Evolutionary conservation across 2,329 filamentous ascomycete species (phyloP), one percentile per base, ranked within the genome.

Genomic region (Neofusicoccum parvum): DNA sequence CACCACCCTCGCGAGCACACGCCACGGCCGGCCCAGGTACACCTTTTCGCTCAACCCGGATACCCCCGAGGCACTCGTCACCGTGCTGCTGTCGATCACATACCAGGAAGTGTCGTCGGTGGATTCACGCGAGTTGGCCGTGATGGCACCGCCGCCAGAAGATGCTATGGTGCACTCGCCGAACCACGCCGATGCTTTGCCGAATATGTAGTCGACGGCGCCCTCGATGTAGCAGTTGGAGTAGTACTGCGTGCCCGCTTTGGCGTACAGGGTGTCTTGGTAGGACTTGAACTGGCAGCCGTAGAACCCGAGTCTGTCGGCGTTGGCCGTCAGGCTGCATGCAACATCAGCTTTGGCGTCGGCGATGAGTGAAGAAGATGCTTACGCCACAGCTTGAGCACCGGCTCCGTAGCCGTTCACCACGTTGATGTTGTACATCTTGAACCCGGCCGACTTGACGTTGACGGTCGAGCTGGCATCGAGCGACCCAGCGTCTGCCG

Each of bases 391-490:
- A 9, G 60, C 60, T 34, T 63, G 60, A 10, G 36, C 67, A 9
- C 68, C 71, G 48, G 69, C 68, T n/a, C 71, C 70, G 27, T 70
- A 72, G 1, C 10, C 53, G 20, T 85, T 85, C 54, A 79, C 80
- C 3, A 87, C 77, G 72, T 88, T 86, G 72, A 90, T 79, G 68
- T 90, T 90, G 78, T 90, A 90, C 17, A 89, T 76, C 69, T 83
- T 85, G 66, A 89, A 81, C 69, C 85, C 81, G 5, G 75, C 71
- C 0, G 83, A 80, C 69, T 74, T 76, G 9, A 80, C 81, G 12
- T 82, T 78, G n/a, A 85, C 73, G 1, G 83, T 85, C 3, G 76
- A 81, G 4, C 82, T 88, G 66, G 75, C 72, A 68, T 89, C 87
- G 68, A 90, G 85, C 70, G 74, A 69, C 14, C 49, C 67, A 12